These are phyloP conservation scores for Backusella morwellensis DNA, from an alignment of 192 early-diverging fungal genomes.

Conservation along the genomic window DNA sequence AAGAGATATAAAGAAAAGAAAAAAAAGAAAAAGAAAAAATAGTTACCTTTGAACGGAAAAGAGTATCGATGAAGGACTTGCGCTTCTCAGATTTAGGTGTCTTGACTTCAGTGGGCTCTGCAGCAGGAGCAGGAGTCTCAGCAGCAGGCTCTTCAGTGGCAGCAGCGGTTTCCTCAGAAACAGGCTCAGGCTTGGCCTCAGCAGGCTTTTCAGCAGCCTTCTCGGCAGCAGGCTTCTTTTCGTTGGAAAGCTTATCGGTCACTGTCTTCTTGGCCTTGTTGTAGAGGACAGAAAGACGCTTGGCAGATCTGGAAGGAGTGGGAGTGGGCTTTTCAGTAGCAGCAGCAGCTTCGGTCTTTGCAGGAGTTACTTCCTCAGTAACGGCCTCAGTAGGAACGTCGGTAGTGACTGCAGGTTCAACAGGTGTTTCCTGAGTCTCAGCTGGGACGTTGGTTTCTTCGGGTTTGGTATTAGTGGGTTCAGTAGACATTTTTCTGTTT, in stretches of 20 bases:
- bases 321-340: neutral
- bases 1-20: neutral
- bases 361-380: constrained; percentile 5
- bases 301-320: constrained; percentile 14
- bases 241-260: constrained; percentile 4
- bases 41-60: constrained; percentile 27
- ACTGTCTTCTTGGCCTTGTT: constrained; percentile 25
- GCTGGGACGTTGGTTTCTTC: neutral
- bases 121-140: neutral
- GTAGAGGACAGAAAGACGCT: constrained; percentile 20
- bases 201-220: neutral
- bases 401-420: neutral
- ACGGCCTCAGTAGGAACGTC: neutral
- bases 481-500: constrained; percentile 13
- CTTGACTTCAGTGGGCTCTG: neutral
- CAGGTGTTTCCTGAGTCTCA: neutral
- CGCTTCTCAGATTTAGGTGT: constrained; percentile 18
- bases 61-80: constrained; percentile 21
- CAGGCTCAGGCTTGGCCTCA: neutral
- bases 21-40: neutral
- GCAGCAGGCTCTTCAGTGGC: constrained; percentile 3
- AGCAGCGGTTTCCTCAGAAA: neutral
- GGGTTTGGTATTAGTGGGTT: neutral
- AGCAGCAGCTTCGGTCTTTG: neutral
- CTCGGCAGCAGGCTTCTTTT: constrained; percentile 6